phyloP scores from a whole-genome alignment of 1,284 basidiomycete species.

The Volvariella volvacea region DNA sequence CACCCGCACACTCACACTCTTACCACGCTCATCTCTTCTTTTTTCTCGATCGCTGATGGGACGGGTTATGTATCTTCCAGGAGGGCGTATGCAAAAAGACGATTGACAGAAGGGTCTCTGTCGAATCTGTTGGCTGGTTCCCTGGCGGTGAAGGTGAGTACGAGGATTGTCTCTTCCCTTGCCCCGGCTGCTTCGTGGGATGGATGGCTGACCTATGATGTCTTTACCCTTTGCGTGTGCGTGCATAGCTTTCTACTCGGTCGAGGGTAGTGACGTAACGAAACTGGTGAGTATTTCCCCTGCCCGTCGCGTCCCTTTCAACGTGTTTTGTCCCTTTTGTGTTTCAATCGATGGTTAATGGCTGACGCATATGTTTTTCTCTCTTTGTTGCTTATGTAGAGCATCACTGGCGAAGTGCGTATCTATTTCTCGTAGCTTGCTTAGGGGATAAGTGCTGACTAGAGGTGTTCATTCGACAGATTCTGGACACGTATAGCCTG shows the following conservation, averaged over 20 bases:
- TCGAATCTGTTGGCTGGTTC: slow-evolving; percentile 71
- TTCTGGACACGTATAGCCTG: slow-evolving; percentile 55
- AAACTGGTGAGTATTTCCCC: slow-evolving; percentile 25
- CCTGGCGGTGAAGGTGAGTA: slow-evolving; percentile 58
- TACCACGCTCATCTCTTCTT: neutral
- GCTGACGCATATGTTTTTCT: neutral
- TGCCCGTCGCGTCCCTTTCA: neutral
- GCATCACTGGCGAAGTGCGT: too few relatives aligned
- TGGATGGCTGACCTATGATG: slow-evolving; percentile 4
- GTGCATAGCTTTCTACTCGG: slow-evolving; percentile 20
- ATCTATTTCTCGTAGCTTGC: too few relatives aligned
- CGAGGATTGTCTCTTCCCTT: too few relatives aligned
- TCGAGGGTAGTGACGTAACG: slow-evolving; percentile 31
- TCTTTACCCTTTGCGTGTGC: neutral
- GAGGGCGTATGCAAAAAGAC: slow-evolving; percentile 68
- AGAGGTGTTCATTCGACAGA: slow-evolving; percentile 20
- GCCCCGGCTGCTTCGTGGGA: neutral
- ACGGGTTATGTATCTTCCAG: slow-evolving; percentile 26
- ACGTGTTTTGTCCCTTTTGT: neutral
- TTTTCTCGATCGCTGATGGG: too few relatives aligned
- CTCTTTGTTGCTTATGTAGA: too few relatives aligned
- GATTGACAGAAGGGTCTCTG: slow-evolving; percentile 52
- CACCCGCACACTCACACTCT: too few relatives aligned
- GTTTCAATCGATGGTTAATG: neutral
- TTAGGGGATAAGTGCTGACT: too few relatives aligned